Evolutionary conservation across 352 stramenopile genomes (phyloP), one percentile per base, ranked within the genome.

Genomic region (Globisporangium middletonii): DNA sequence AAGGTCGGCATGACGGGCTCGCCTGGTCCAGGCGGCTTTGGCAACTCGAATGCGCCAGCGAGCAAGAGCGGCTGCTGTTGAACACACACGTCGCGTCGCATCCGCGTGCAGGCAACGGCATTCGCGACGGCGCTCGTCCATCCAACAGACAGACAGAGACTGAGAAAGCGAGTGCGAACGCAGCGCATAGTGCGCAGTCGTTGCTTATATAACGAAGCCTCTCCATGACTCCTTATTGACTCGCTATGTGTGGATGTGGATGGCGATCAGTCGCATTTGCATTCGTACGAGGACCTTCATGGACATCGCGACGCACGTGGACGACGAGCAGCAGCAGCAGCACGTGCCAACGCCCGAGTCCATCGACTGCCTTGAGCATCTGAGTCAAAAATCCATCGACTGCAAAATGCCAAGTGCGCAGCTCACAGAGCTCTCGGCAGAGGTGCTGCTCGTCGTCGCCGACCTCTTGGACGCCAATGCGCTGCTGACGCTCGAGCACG

Each of bases 1-100:
- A 94, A 94, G 74, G 83, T 94, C 51, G 85, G 85, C 59, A 93
- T 94, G 85, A 91, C 85, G 2, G 82, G 84, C 35, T 90, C 82
- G 27, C 78, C 80, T 15, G 82, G 80, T 11, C 83, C 81, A 42
- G 81, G 79, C 7, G 83, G 83, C 42, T 94, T 92, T 63, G 83
- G 83, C 53, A 89, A 87, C 72, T 68, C 79, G 60, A 89, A 77
- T 54, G 79, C 79, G 60, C 72, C 81, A 3, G 72, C 74, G 37
- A 89, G 72, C 57, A 74, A 86, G 59, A 71, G 68, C 45, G 83
- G 83, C 56, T 94, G 83, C 69, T 94, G 83, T 70, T 94, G 90
- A 87, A 41, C 19, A 33, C 38, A 41, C 19, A 33, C 38, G 38
- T 8, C 38, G 38, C 38, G 38, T n/a, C 13, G 38, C 12, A 16